Evolutionary conservation across 2,329 filamentous ascomycete species (phyloP), one percentile per base, ranked within the genome.

Genomic region (Proliferodiscus dingleyae): DNA sequence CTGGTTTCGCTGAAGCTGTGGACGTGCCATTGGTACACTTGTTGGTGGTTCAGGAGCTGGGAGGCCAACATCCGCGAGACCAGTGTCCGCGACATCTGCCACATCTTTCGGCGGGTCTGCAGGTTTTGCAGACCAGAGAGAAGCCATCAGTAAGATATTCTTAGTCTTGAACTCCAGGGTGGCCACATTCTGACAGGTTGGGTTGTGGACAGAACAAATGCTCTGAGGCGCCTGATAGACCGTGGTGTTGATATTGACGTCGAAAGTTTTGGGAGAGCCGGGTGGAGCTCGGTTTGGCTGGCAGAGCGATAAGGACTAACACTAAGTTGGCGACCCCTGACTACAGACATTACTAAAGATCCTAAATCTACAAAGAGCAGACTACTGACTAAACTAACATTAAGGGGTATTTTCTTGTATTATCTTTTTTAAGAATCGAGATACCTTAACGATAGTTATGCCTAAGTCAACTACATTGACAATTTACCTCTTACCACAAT

Each of bases 171-270:
- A 9, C 19, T 23, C 7, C 7, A 30, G 4, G 32, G 32, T 34
- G 16, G 32, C 32, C 9, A 15, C 29, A 32, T 32, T 15, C 13
- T 32, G 13, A 8, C 13, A 32, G 9, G 11, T 1, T 32, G 29
- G n/a, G 29, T 15, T 32, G 29, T 15, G 13, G 13, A 15, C n/a
- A 32, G 13, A 7, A 3, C 29, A 75, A 62, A 53, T 76, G 76
- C 58, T 76, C 75, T 50, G 75, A 66, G 5, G 72, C 67, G 3
- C 66, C n/a, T n/a, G n/a, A n/a, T n/a, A n/a, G n/a, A n/a, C n/a
- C n/a, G n/a, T n/a, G n/a, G n/a, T n/a, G n/a, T n/a, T n/a, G n/a
- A n/a, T n/a, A n/a, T n/a, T n/a, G n/a, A n/a, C n/a, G n/a, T n/a
- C n/a, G n/a, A n/a, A n/a, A n/a, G n/a, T n/a, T n/a, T n/a, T n/a